phyloP scores from a whole-genome alignment of 225 moss, liverwort and hornwort species.

The Lunularia cruciata region DNA sequence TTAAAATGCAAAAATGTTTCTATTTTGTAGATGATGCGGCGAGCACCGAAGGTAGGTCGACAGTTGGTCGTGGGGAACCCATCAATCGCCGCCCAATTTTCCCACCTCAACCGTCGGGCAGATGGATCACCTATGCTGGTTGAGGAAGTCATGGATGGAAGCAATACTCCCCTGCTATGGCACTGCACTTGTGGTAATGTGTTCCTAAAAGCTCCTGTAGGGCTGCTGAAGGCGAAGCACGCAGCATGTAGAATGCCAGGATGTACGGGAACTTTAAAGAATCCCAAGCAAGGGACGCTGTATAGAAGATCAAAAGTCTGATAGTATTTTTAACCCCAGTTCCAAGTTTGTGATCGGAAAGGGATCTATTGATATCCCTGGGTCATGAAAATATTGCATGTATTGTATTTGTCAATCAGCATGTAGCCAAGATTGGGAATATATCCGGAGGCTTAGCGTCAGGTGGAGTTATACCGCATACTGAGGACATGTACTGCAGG shows the following conservation, averaged over 20 bases:
- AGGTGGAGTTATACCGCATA: too few relatives aligned
- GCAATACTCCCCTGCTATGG: constrained; percentile 52
- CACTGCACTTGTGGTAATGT: constrained; percentile 49
- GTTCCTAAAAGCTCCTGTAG: constrained; percentile 48
- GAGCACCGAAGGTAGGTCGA: constrained; percentile 54
- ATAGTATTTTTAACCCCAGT: not conserved
- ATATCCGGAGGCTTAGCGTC: too few relatives aligned
- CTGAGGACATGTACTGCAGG: too few relatives aligned
- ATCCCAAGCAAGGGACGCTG: constrained; percentile 15
- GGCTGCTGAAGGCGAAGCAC: constrained; percentile 41
- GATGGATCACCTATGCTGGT: constrained; percentile 59
- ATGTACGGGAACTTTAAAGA: constrained; percentile 29
- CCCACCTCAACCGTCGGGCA: constrained; percentile 49
- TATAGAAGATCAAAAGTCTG: constrained; percentile 5
- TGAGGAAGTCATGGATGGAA: constrained; percentile 67
- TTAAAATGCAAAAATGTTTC: not conserved
- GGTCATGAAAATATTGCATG: constrained; percentile 17
- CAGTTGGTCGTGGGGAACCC: constrained; percentile 55
- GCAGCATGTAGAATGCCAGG: constrained; percentile 44
- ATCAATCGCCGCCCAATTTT: constrained; percentile 51
- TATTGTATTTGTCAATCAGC: too few relatives aligned
- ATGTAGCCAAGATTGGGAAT: too few relatives aligned
- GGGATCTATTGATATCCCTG: constrained; percentile 7
- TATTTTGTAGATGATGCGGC: constrained; percentile 50
- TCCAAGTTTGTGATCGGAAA: constrained; percentile 7